Percentiles rank a stretch among this genome's conserved stretches.
Conservation (phyloP, 805 yeast species). For the Komagataella phaffii region DNA sequence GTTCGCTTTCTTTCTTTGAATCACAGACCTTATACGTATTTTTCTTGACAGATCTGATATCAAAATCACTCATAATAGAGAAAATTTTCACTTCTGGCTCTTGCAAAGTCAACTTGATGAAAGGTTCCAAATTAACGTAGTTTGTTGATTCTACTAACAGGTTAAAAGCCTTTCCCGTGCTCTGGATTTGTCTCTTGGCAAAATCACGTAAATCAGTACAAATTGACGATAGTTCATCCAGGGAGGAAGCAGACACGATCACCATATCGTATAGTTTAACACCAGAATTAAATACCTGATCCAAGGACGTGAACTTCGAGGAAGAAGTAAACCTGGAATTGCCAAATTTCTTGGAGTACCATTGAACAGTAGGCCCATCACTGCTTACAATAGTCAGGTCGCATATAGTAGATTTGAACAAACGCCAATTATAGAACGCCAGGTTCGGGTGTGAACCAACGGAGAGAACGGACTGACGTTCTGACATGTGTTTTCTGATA, state of each 20-base stretch:
- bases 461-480: constrained; percentile 17
- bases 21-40: constrained; percentile 21
- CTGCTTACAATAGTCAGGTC: constrained; percentile 27
- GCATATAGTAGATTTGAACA: constrained; percentile 29
- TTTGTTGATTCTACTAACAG: constrained; percentile 60
- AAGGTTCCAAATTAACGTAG: constrained; percentile 60
- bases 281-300: constrained; percentile 9
- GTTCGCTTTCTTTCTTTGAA: constrained; percentile 27
- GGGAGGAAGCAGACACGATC: constrained; percentile 30
- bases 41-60: constrained; percentile 27
- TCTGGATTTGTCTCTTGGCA: constrained; percentile 14
- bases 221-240: constrained; percentile 35
- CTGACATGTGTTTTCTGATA: constrained; percentile 6
- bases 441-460: constrained; percentile 48
- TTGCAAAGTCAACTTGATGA: constrained; percentile 30
- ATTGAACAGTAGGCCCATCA: constrained; percentile 10
- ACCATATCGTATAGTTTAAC: constrained; percentile 24
- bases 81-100: constrained; percentile 25
- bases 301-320: constrained; percentile 11
- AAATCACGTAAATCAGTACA: constrained; percentile 23
- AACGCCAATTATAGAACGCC: constrained; percentile 45
- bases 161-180: constrained; percentile 24
- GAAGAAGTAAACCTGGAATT: constrained; percentile 14
- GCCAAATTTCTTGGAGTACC: constrained; percentile 20
- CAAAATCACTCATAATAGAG: constrained; percentile 52